These are phyloP conservation scores for Backusella australiensis DNA, from an alignment of 192 early-diverging fungal species.

Conservation along the genomic window DNA sequence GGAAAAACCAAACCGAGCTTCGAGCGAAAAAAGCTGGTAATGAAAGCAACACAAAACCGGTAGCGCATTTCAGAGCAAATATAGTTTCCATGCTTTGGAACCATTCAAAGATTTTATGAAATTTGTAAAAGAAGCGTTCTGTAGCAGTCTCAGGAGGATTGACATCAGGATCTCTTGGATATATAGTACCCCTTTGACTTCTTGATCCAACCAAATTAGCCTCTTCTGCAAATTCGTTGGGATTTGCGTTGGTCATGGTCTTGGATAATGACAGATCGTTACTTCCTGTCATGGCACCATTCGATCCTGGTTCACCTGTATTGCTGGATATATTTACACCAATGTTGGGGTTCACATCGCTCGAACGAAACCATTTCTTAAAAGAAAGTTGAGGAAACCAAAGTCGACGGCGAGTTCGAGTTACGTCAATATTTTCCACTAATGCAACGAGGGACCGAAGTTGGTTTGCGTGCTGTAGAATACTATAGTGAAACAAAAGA, in stretches of 20 bases:
- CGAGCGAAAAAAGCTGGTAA: constrained; percentile 28
- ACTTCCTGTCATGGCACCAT: not conserved
- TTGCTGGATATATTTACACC: not conserved
- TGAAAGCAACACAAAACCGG: constrained; percentile 19
- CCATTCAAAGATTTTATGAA: constrained; percentile 25
- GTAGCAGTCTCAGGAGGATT: constrained; percentile 14
- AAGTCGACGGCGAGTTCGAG: not conserved
- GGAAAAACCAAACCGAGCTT: constrained; percentile 16
- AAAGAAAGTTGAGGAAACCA: constrained; percentile 14
- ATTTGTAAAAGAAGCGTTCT: constrained; percentile 29
- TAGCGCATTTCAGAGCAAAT: constrained; percentile 30
- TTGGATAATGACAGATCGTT: not conserved
- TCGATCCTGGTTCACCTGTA: not conserved
- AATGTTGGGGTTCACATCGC: not conserved
- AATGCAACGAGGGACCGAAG: not conserved
- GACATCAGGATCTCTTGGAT: constrained; percentile 33
- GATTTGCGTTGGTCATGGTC: not conserved
- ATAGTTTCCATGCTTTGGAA: constrained; percentile 24
- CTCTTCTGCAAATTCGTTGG: not conserved
- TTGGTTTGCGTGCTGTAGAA: not conserved
- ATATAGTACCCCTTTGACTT: not conserved
- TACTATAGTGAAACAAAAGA: constrained; percentile 6
- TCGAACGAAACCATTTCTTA: constrained; percentile 15
- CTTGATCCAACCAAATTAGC: not conserved
- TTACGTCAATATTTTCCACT: constrained; percentile 1